Percentiles rank a stretch among this genome's conserved stretches.
These are phyloP conservation scores for Suhomyces bolitotheri DNA, from an alignment of 1,139 yeast species.

Conservation along the genomic window DNA sequence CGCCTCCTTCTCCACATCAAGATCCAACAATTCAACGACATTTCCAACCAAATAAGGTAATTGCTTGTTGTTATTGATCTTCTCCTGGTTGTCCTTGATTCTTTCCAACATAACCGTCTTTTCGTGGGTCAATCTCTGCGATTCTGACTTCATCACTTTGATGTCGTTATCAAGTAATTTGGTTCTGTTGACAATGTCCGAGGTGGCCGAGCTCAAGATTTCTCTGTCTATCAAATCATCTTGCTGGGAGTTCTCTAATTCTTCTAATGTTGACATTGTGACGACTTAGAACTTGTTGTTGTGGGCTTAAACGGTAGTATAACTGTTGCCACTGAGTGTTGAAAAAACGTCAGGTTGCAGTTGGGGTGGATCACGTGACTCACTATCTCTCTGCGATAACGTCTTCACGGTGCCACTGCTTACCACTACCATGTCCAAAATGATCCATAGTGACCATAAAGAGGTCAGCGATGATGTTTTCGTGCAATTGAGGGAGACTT, in stretches of 20 bases:
- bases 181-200: slow-evolving; percentile 83
- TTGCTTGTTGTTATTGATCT: slow-evolving; percentile 92
- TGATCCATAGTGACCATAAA: slow-evolving; percentile 16
- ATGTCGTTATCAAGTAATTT: slow-evolving; percentile 91
- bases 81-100: slow-evolving; percentile 94
- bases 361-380: slow-evolving; percentile 5
- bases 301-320: slow-evolving; percentile 1
- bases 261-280: slow-evolving; percentile 68
- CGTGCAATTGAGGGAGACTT: slow-evolving; percentile 24
- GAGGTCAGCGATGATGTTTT: slow-evolving; percentile 30
- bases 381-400: not conserved
- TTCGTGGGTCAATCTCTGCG: slow-evolving; percentile 88
- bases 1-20: slow-evolving; percentile 85
- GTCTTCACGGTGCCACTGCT: not conserved
- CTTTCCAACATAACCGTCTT: slow-evolving; percentile 90
- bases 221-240: slow-evolving; percentile 72
- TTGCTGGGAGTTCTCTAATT: slow-evolving; percentile 51
- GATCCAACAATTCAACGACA: slow-evolving; percentile 89
- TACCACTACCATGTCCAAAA: slow-evolving; percentile 1
- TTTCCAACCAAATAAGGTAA: slow-evolving; percentile 97
- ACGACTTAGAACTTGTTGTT: not conserved
- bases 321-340: slow-evolving; percentile 15
- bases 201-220: slow-evolving; percentile 72
- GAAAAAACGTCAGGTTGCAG: slow-evolving; percentile 4
- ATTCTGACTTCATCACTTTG: slow-evolving; percentile 91